Evolutionary conservation across 306 rosid species (phyloP), one percentile per base, ranked within the genome.

Genomic region (Pterocarpus santalinus): DNA sequence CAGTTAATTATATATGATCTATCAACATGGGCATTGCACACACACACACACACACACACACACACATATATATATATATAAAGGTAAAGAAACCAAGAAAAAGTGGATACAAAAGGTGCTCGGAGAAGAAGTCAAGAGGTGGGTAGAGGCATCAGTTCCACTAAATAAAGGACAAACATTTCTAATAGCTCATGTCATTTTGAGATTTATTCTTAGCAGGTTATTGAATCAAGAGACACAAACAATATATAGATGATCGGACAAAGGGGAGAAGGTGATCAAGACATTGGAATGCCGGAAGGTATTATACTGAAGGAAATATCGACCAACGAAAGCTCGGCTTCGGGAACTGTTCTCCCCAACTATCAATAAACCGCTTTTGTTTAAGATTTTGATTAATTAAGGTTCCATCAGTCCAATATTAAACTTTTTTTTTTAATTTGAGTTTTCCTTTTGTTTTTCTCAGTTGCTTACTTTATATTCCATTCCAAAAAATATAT

Each of bases 281-380:
- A 22, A 22, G 28, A 22, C 28, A 22, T 57, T 47, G 84, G 82
- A 87, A 75, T 46, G 79, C 57, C 63, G 36, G 69, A 62, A 83
- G 76, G 76, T 22, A 22, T 22, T 22, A 22, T 22, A 22, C 1
- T 22, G 28, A 22, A 22, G 28, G 28, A 22, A 22, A 22, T 22
- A 83, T 66, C 13, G 60, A 65, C 78, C 86, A 89, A 86, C 87
- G 72, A 85, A 49, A 81, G 78, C 78, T 73, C 82, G 80, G 78
- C 81, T 61, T 91, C 61, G 96, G 97, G 88, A 90, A 90, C 65
- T 79, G 92, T 88, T 93, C 84, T 81, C 41, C 14, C 44, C 87
- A 83, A 81, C 86, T 78, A 88, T 77, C 85, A 69, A 75, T 69
- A 58, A 85, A 84, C 83, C 87, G 86, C 82, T 66, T 62, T 72